These are phyloP conservation scores for Claviceps lovelessii DNA, from an alignment of 2,329 filamentous ascomycete species.

Conservation along the genomic window DNA sequence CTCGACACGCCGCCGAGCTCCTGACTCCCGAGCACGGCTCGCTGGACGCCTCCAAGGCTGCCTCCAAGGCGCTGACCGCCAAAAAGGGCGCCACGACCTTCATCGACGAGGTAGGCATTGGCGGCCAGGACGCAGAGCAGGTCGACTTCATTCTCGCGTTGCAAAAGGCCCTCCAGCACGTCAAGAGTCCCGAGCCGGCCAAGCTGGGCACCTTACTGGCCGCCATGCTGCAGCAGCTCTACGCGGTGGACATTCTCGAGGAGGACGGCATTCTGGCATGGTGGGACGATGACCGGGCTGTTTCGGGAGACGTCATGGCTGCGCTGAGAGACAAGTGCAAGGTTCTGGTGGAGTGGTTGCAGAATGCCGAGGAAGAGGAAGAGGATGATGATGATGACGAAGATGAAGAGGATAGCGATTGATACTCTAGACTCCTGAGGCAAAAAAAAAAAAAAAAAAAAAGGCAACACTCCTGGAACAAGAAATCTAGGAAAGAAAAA, in stretches of 20 bases:
- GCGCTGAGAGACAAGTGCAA: slow-evolving; percentile 59
- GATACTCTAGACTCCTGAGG: too few species aligned
- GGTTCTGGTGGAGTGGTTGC: slow-evolving; percentile 71
- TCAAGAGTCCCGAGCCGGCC: slow-evolving; percentile 39
- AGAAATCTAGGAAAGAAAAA: too few species aligned
- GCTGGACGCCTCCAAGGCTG: slow-evolving; percentile 49
- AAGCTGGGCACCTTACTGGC: slow-evolving; percentile 52
- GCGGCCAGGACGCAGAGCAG: slow-evolving; percentile 60
- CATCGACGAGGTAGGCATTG: slow-evolving; percentile 44
- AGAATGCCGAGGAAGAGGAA: slow-evolving; percentile 61
- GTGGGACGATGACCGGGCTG: slow-evolving; percentile 65
- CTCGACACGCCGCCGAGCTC: slow-evolving; percentile 64
- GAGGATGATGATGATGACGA: slow-evolving; percentile 51
- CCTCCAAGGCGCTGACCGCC: slow-evolving; percentile 43
- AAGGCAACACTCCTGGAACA: too few species aligned
- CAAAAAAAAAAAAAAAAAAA: too few species aligned
- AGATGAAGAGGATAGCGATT: slow-evolving; percentile 29
- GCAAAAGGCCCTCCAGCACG: slow-evolving; percentile 62
- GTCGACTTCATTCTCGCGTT: slow-evolving; percentile 70
- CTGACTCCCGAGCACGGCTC: slow-evolving; percentile 33
- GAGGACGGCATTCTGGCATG: slow-evolving; percentile 79
- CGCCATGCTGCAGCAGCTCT: slow-evolving; percentile 69
- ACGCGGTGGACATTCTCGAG: slow-evolving; percentile 70
- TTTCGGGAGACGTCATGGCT: slow-evolving; percentile 47
- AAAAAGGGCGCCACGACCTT: slow-evolving; percentile 41